Conservation (phyloP, 495 filamentous ascomycete genomes). For the Collariella sp. region DNA sequence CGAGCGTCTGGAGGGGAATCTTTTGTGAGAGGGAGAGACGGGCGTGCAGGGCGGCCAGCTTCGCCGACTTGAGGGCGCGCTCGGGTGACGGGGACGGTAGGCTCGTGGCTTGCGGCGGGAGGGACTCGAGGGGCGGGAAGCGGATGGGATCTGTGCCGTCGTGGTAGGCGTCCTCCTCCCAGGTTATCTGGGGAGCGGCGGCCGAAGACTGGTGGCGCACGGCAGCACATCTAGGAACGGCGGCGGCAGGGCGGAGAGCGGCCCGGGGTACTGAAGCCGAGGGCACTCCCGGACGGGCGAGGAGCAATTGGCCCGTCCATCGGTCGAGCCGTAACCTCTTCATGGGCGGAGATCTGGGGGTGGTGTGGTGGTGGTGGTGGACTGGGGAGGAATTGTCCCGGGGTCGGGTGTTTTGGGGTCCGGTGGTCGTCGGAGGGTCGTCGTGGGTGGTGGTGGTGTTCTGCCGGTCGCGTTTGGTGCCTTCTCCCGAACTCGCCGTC, state of each 20-base stretch:
- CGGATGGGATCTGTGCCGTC: slow-evolving; percentile 15
- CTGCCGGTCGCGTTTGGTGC: slow-evolving; percentile 8
- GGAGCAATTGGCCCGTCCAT: slow-evolving; percentile 32
- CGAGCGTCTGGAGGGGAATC: slow-evolving; percentile 78
- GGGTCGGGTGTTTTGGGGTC: background rate
- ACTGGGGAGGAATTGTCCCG: background rate
- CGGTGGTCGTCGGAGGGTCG: background rate
- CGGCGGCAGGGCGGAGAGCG: slow-evolving; percentile 18
- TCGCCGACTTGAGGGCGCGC: slow-evolving; percentile 66
- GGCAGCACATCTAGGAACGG: slow-evolving; percentile 10
- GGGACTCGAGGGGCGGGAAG: slow-evolving; percentile 23
- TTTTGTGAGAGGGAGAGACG: slow-evolving; percentile 74
- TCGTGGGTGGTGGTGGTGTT: slow-evolving; percentile 4
- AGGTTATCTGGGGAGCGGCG: slow-evolving; percentile 4
- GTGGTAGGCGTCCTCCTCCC: slow-evolving; percentile 9
- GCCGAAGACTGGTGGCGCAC: slow-evolving; percentile 18
- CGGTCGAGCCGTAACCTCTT: slow-evolving; percentile 36
- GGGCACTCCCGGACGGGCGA: slow-evolving; percentile 18
- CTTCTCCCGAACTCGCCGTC: slow-evolving; percentile 13
- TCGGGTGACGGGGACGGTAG: slow-evolving; percentile 59
- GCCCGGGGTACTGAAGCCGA: slow-evolving; percentile 32
- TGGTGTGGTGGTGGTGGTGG: background rate
- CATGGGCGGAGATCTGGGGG: slow-evolving; percentile 19
- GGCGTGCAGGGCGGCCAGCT: slow-evolving; percentile 87
- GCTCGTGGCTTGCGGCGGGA: slow-evolving; percentile 15